Base-by-base conservation (phyloP, 495 filamentous ascomycete genomes). In the Penicillium robsamsonii region DNA sequence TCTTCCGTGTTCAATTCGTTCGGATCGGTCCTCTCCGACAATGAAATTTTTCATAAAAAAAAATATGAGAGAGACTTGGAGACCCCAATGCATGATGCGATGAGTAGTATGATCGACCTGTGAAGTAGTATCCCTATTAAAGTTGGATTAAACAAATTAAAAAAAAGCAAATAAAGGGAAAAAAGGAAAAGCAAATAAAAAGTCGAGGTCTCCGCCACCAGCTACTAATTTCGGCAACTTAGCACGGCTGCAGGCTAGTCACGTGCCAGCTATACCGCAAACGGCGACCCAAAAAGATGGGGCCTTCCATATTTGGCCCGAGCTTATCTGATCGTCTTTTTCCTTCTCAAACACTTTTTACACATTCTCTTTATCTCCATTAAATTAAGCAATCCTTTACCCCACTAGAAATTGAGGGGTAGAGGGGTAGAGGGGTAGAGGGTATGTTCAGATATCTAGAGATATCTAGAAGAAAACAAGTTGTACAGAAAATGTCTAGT, bases 1-100 rank as follows among this genome's bases (percentile, higher is more conserved):
- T 37, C 29, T 52, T 54, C 22, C 42, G 20, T 38, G 12, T 56
- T 49, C 33, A 46, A n/a, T 52, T 51, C 31, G 30, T 33, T 63
- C 65, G 65, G 62, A 61, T 65, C 63, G 66, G 63, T 66, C 53
- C 58, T 54, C 60, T 68, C 66, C 66, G 66, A 61, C 35, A 30
- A 29, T 11, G 7, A 22, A 22, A 1, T 22, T 22, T 22, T 22
- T 22, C 2, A 22, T 15, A n/a, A 7, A n/a, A 0, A n/a, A 47
- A 27, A 30, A 41, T 11, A 20, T 35, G 27, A 24, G 35, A 41
- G 43, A 37, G 33, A 37, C 5, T 35, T 37, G 5, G 13, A 37
- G 15, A 13, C 31, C 31, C 12, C 12, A n/a, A 37, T 46, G 51
- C 30, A 46, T 54, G 42, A 53, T 53, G 51, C 51, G 41, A 45